These are phyloP conservation scores for Actinomucor elegans DNA, from an alignment of 371 early-diverging fungal species.

Conservation along the genomic window DNA sequence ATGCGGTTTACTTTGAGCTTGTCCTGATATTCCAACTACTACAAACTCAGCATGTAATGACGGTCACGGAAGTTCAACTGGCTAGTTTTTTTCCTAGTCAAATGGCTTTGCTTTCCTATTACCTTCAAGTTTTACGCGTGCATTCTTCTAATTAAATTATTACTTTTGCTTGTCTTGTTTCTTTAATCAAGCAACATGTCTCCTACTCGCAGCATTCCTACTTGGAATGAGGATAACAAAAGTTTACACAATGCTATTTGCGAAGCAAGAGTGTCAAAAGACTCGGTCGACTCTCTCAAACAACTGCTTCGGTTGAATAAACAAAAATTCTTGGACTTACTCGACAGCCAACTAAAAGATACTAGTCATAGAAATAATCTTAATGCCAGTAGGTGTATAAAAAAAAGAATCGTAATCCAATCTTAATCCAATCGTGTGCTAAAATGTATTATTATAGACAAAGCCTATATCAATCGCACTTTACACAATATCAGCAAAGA, in stretches of 20 bases:
- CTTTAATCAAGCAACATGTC: constrained; percentile 1
- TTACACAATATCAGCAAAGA: constrained; percentile 65
- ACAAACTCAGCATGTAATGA: too few relatives aligned
- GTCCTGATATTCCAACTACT: too few relatives aligned
- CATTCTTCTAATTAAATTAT: too few relatives aligned
- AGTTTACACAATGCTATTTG: constrained; percentile 30
- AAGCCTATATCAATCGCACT: constrained; percentile 53
- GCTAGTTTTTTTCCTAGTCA: too few relatives aligned
- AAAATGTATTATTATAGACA: constrained; percentile 19
- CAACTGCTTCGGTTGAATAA: constrained; percentile 32
- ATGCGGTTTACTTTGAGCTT: too few relatives aligned
- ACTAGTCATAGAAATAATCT: constrained; percentile 46
- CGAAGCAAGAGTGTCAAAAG: constrained; percentile 28
- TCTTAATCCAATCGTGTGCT: neutral
- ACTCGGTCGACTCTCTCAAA: constrained; percentile 15
- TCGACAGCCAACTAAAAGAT: constrained; percentile 53
- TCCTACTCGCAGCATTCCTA: constrained; percentile 14
- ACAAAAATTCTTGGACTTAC: constrained; percentile 37
- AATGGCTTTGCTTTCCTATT: too few relatives aligned
- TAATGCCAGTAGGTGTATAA: constrained; percentile 43
- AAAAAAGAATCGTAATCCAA: neutral
- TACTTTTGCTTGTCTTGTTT: too few relatives aligned
- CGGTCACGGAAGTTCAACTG: too few relatives aligned
- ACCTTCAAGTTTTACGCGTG: too few relatives aligned
- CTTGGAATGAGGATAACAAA: constrained; percentile 26